Conservation (phyloP, 2,329 filamentous ascomycete genomes). For the Neospermospora avenae region DNA sequence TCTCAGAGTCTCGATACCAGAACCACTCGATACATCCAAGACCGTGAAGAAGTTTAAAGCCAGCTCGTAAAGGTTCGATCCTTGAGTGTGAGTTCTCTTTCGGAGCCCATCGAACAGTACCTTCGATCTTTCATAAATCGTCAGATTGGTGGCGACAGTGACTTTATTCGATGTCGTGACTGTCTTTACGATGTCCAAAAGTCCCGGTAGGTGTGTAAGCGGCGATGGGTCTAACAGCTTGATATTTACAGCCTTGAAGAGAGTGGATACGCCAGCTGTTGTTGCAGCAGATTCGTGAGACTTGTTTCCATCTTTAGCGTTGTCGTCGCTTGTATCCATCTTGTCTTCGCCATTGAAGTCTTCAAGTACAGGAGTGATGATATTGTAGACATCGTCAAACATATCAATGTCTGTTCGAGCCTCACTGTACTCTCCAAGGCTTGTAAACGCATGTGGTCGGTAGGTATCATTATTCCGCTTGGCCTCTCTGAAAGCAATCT, state of each 20-base stretch:
- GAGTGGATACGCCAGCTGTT: constrained; percentile 31
- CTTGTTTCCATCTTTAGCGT: constrained; percentile 22
- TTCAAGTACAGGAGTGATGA: constrained; percentile 62
- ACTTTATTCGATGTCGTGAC: constrained; percentile 29
- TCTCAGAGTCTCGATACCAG: constrained; percentile 33
- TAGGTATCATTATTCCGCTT: constrained; percentile 89
- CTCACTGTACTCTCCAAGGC: constrained; percentile 69
- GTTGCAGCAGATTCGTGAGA: constrained; percentile 31
- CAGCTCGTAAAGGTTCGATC: constrained; percentile 22
- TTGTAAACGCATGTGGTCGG: constrained; percentile 68
- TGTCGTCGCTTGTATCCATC: constrained; percentile 54
- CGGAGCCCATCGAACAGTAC: constrained; percentile 31
- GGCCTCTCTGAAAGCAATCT: constrained; percentile 80
- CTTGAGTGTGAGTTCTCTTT: constrained; percentile 24
- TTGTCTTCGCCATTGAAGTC: constrained; percentile 55
- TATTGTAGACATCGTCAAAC: constrained; percentile 60
- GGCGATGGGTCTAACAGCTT: constrained; percentile 26
- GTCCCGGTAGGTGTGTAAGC: constrained; percentile 27
- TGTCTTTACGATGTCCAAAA: constrained; percentile 27
- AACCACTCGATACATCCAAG: constrained; percentile 31
- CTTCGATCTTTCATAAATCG: constrained; percentile 33
- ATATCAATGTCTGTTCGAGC: constrained; percentile 67
- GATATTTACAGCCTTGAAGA: constrained; percentile 34
- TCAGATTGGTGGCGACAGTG: constrained; percentile 30
- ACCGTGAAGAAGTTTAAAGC: constrained; percentile 26